Base-by-base conservation (phyloP, 139 green algal species). In the Ulvella scutata region DNA sequence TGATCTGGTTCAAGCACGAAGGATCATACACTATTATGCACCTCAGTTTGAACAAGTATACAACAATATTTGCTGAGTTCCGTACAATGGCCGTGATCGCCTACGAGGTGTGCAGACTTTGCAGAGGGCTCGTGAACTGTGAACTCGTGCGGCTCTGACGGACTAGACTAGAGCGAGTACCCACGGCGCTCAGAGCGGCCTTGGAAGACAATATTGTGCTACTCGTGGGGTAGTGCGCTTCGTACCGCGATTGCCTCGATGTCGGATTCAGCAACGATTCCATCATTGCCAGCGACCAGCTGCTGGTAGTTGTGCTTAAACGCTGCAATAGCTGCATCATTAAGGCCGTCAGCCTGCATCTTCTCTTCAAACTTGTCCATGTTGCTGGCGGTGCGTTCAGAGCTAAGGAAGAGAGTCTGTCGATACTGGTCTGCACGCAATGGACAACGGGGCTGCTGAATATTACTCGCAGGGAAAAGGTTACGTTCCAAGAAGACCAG, bases 251-350 rank as follows among this genome's bases (percentile, higher is more conserved):
- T 67, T 28, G 33, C 20, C 20, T 28, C 43, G 37, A 61, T 78
- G 59, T 59, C 26, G 9, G 51, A 38, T 72, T 39, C 35, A 74
- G 79, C 34, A 39, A 96, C 90, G 85, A 96, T 79, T 37, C 91
- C 91, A 6, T 90, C 96, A 2, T 84, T 90, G 28, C 91, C 91
- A 23, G 82, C 83, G 0, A 89, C 84, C 2, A 97, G 82, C 83
- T 94, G 88, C 33, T 92, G 85, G 72, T 92, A 97, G 79, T 97
- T 97, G 38, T 83, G 73, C 67, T 88, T 86, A 78, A 97, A 97
- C 0, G 92, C 90, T 1, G 75, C 87, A 13, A 95, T 87, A 0
- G 92, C 91, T 3, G 91, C 91, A 4, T 90, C 61, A 37, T 72
- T 87, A 3, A 91, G 78, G 34, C 81, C 82, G 4, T 80, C 81